Evolutionary conservation across 768 basidiomycete genomes (phyloP).

Genomic region (Hericium rajendrae): DNA sequence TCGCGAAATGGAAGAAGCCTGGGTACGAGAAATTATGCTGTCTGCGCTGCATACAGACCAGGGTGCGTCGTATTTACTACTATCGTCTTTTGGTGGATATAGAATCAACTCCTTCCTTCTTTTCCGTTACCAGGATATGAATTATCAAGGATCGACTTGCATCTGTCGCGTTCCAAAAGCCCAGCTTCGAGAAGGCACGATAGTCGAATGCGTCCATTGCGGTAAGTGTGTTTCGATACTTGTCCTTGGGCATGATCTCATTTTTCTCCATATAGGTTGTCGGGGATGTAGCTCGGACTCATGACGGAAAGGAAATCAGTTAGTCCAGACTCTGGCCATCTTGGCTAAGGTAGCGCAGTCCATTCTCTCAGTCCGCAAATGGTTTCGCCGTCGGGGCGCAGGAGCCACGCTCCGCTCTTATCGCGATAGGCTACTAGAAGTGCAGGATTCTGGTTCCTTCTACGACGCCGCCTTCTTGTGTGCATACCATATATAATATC

Average conservation of each 20-base stretch:
- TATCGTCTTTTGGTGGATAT: neutral
- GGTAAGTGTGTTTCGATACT: slow-evolving; percentile 43
- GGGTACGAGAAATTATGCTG: slow-evolving; percentile 99
- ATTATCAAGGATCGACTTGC: slow-evolving; percentile 97
- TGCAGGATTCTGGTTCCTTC: neutral
- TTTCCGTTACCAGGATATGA: slow-evolving; percentile 71
- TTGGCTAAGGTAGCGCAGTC: neutral
- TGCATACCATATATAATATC: neutral
- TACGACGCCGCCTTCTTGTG: neutral
- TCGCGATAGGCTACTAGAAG: neutral
- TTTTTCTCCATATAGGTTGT: slow-evolving; percentile 50
- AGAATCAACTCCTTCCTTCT: neutral
- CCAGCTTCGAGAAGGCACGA: slow-evolving; percentile 77
- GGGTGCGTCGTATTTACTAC: slow-evolving; percentile 33
- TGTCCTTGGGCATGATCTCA: slow-evolving; percentile 4
- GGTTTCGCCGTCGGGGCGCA: slow-evolving; percentile 1
- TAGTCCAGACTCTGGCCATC: neutral
- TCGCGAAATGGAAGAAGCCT: slow-evolving; percentile 99
- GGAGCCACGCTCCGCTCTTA: neutral
- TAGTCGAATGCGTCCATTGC: slow-evolving; percentile 96
- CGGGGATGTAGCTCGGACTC: slow-evolving; percentile 89
- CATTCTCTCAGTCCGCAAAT: slow-evolving; percentile 15
- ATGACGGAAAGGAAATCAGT: slow-evolving; percentile 20
- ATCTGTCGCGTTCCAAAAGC: slow-evolving; percentile 96
- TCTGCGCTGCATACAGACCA: slow-evolving; percentile 90